Evolutionary conservation across 805 yeast species (phyloP), one percentile per base, ranked within the genome.

Genomic region (Cyberlindnera japonica): DNA sequence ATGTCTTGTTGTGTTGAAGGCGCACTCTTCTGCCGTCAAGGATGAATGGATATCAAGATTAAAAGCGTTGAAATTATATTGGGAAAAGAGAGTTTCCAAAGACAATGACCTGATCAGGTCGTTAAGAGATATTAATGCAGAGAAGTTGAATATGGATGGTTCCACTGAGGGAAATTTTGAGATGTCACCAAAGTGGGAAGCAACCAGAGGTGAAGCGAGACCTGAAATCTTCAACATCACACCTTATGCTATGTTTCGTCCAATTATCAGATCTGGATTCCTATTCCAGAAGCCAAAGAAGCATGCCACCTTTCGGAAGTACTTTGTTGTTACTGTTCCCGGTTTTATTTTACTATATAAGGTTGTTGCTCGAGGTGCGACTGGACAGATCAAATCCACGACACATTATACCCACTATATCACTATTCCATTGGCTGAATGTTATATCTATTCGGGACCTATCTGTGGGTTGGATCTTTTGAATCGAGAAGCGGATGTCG

Each of bases 391-490:
- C 3, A 67, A 71, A 53, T 69, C 72, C n/a, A 64, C 66, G 3
- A 63, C 72, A 2, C 74, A 72, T 48, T 80, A 74, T 50, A 62
- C 67, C 33, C 79, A 74, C 49, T 71, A 72, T 48, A 54, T 76
- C 35, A 74, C 83, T 0, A 72, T 88, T 15, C 79, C 89, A 1
- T 61, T 91, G 20, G 57, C 72, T 3, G 75, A 73, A 12, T 79
- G 95, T 43, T 91, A 88, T 57, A 70, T 87, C 4, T 86, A 86
- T 60, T 77, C 93, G 2, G 95, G 91, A 2, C 59, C 70, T 3
- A 61, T 75, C 2, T 77, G 90, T 3, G 71, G 68, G 11, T 55
- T 70, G 24, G 89, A 82, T 47, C 63, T 88, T 20, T 55, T 81
- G 22, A 54, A 60, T 10, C 60, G 75, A 11, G 73, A 67, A 36